Evolutionary conservation across 2,329 filamentous ascomycete genomes (phyloP).

Genomic region (Berkeleyomyces basicola): DNA sequence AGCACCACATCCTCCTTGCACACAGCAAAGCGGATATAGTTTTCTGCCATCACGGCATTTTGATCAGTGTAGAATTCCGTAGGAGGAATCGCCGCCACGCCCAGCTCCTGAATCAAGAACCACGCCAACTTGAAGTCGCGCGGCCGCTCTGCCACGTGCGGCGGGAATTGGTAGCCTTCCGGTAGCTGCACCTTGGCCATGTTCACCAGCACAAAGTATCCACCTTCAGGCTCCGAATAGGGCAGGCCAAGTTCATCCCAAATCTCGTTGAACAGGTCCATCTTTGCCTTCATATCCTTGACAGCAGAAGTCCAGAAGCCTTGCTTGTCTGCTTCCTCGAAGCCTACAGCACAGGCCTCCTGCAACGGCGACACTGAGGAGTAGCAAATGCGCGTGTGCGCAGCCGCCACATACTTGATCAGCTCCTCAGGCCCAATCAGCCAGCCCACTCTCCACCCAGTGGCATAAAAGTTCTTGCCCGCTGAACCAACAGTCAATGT

Average conservation of each 20-base stretch:
- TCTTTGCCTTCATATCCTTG: slow-evolving; percentile 75
- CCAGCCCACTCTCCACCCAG: slow-evolving; percentile 92
- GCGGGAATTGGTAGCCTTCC: slow-evolving; percentile 69
- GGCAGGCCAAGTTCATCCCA: slow-evolving; percentile 61
- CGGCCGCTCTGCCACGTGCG: slow-evolving; percentile 70
- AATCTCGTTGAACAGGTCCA: slow-evolving; percentile 70
- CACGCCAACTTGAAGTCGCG: slow-evolving; percentile 89
- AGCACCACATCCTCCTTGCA: slow-evolving; percentile 86
- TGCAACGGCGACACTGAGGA: slow-evolving; percentile 84
- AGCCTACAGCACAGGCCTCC: slow-evolving; percentile 84
- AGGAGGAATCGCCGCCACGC: slow-evolving; percentile 87
- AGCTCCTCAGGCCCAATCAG: slow-evolving; percentile 77
- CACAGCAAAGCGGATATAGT: slow-evolving; percentile 88
- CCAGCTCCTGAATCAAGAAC: slow-evolving; percentile 94
- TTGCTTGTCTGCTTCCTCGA: slow-evolving; percentile 70
- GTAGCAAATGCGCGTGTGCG: slow-evolving; percentile 94
- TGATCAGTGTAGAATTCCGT: slow-evolving; percentile 88
- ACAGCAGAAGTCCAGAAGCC: slow-evolving; percentile 81
- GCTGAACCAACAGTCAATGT: slow-evolving; percentile 91
- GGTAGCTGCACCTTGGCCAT: slow-evolving; percentile 76
- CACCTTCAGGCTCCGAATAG: slow-evolving; percentile 86
- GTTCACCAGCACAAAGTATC: slow-evolving; percentile 95
- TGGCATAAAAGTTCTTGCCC: slow-evolving; percentile 97
- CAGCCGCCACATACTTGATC: slow-evolving; percentile 79
- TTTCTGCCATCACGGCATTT: slow-evolving; percentile 73